phyloP scores from a whole-genome alignment of 106 monocot species.

The Dendrobium chrysotoxum region DNA sequence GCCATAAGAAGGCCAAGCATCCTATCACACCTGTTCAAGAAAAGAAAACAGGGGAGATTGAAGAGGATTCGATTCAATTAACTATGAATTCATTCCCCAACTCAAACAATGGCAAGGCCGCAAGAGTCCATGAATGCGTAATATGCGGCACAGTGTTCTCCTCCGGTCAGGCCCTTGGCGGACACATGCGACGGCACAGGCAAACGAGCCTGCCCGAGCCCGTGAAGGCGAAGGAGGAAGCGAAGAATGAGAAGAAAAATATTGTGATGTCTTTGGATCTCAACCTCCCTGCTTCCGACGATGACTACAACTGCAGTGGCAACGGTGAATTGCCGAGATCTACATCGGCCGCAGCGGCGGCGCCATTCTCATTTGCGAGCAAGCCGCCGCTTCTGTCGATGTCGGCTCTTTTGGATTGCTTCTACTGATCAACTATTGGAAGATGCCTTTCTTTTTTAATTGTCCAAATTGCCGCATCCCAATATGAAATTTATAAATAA shows the following conservation, averaged over 20 bases:
- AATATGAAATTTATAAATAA: neutral
- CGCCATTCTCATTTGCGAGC: neutral
- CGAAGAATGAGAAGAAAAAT: slow-evolving; percentile 29
- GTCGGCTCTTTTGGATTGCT: slow-evolving; percentile 54
- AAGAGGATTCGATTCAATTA: slow-evolving; percentile 8
- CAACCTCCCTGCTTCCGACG: slow-evolving; percentile 63
- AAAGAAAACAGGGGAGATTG: neutral
- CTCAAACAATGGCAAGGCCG: neutral
- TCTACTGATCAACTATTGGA: slow-evolving; percentile 21
- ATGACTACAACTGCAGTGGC: slow-evolving; percentile 23
- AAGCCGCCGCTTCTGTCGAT: slow-evolving; percentile 19
- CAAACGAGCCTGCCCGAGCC: slow-evolving; percentile 3
- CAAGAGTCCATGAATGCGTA: slow-evolving; percentile 70
- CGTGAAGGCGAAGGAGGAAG: neutral
- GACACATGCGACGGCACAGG: slow-evolving; percentile 94
- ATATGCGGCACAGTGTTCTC: slow-evolving; percentile 78
- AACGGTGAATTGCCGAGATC: neutral
- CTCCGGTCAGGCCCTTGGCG: slow-evolving; percentile 92
- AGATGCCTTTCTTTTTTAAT: neutral
- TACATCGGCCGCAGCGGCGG: neutral
- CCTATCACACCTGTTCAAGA: neutral
- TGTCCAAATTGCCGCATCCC: neutral
- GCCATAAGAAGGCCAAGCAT: slow-evolving; percentile 61
- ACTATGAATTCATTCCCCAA: slow-evolving; percentile 11
- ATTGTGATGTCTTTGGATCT: slow-evolving; percentile 52